These are phyloP conservation scores for Mortierella sp. DNA, from an alignment of 371 early-diverging fungal species.

Conservation along the genomic window DNA sequence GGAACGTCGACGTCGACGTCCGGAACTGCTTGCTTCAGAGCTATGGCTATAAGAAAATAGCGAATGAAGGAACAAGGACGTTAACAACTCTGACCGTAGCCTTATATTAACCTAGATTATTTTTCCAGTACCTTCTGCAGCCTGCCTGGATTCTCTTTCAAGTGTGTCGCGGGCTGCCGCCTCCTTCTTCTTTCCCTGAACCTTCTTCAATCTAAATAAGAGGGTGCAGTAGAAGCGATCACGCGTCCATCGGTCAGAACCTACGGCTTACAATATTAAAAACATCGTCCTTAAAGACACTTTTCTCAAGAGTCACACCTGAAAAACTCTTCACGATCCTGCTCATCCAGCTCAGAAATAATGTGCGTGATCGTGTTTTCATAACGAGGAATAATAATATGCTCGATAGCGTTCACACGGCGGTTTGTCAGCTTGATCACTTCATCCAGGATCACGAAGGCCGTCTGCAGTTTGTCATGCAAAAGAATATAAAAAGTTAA, in stretches of 20 bases:
- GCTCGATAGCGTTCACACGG: constrained; percentile 99
- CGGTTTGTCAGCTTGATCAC: constrained; percentile 99
- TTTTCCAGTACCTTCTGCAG: constrained; percentile 33
- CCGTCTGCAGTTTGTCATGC: constrained; percentile 68
- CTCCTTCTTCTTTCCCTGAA: constrained; percentile 96
- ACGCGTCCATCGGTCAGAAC: no score
- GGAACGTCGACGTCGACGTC: no score
- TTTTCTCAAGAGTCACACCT: constrained; percentile 62
- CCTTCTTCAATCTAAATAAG: constrained; percentile 93
- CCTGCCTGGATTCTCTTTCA: constrained; percentile 47
- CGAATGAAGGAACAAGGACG: constrained; percentile 1
- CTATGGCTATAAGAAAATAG: neutral
- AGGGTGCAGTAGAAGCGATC: neutral
- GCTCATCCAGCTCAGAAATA: constrained; percentile 98
- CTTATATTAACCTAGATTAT: neutral
- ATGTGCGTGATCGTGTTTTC: constrained; percentile 99
- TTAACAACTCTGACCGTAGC: neutral
- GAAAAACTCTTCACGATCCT: constrained; percentile 99
- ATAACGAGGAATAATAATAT: constrained; percentile 98
- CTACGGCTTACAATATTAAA: no score
- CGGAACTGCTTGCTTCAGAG: no score
- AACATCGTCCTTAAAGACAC: no score
- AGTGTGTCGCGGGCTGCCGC: constrained; percentile 67
- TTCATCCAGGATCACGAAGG: constrained; percentile 97
- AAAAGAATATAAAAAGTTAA: neutral